Evolutionary conservation across 2,329 filamentous ascomycete genomes (phyloP).

Genomic region (Aschersonia sp.): DNA sequence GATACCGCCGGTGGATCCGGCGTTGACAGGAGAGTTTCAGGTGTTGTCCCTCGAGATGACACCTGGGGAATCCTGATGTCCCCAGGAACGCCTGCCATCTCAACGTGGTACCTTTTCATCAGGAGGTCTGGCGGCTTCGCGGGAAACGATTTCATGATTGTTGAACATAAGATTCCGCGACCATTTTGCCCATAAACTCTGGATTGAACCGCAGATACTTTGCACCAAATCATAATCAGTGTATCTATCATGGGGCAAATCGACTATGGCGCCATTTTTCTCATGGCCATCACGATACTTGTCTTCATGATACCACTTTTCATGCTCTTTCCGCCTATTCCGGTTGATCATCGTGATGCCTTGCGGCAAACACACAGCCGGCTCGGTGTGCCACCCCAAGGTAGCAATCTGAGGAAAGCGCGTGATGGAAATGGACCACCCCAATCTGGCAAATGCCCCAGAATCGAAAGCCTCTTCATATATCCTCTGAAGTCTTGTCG

Average conservation of each 20-base stretch:
- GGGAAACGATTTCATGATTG: too few relatives aligned
- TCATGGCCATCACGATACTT: constrained; percentile 28
- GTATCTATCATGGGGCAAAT: constrained; percentile 8
- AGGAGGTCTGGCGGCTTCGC: too few relatives aligned
- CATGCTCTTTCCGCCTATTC: constrained; percentile 38
- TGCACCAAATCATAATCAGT: background rate
- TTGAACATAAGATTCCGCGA: background rate
- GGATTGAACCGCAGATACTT: background rate
- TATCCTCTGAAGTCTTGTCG: constrained; percentile 76
- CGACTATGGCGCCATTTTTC: constrained; percentile 18
- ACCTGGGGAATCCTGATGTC: background rate
- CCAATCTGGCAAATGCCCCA: constrained; percentile 9
- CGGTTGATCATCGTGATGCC: constrained; percentile 36
- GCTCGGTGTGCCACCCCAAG: constrained; percentile 24
- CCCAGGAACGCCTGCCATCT: too few relatives aligned
- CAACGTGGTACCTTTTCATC: too few relatives aligned
- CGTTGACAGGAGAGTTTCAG: background rate
- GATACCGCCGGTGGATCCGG: background rate
- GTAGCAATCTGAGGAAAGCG: constrained; percentile 19
- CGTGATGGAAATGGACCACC: constrained; percentile 6
- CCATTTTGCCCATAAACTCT: background rate
- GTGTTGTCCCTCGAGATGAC: background rate
- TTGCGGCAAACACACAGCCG: constrained; percentile 38
- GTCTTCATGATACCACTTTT: constrained; percentile 40
- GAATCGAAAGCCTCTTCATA: constrained; percentile 52